phyloP scores from a whole-genome alignment of 2,329 filamentous ascomycete species.

The Paramyrothecium sp. region DNA sequence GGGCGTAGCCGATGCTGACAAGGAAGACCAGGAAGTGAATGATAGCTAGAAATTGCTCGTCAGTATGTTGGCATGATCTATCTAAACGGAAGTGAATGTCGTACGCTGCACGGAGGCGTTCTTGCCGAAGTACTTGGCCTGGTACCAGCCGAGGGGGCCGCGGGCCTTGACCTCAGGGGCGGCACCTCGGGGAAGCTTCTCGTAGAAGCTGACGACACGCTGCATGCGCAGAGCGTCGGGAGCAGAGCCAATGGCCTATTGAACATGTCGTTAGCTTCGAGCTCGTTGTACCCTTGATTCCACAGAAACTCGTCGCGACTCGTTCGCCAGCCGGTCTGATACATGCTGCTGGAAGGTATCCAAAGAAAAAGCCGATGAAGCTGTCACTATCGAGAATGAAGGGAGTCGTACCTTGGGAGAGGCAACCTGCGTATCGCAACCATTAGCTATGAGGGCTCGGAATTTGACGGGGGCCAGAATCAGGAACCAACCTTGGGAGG shows the following conservation, averaged over 20 bases:
- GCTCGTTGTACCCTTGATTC: constrained; percentile 15
- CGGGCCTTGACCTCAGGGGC: constrained; percentile 80
- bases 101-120: constrained; percentile 86
- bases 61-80: constrained; percentile 21
- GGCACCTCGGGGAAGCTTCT: constrained; percentile 90
- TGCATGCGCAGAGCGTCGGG: constrained; percentile 98
- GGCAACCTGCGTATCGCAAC: constrained; percentile 57
- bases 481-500: constrained; percentile 82
- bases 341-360: too few relatives aligned
- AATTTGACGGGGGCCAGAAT: constrained; percentile 19
- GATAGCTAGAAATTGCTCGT: constrained; percentile 61
- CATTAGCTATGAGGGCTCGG: constrained; percentile 34
- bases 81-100: constrained; percentile 27
- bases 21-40: constrained; percentile 81
- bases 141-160: constrained; percentile 85
- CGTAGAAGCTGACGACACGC: constrained; percentile 97
- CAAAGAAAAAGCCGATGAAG: too few relatives aligned
- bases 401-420: constrained; percentile 72
- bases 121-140: constrained; percentile 91
- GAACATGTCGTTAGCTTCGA: too few relatives aligned
- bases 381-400: not conserved
- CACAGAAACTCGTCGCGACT: constrained; percentile 2
- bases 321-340: constrained; percentile 8
- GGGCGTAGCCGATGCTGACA: constrained; percentile 82
- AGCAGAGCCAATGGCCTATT: constrained; percentile 85